A percentile compares a stretch with the other conserved stretches of the same genome.
phyloP scores from a whole-genome alignment of 2,329 filamentous ascomycete genomes.

The Pseudopithomyces maydicus region DNA sequence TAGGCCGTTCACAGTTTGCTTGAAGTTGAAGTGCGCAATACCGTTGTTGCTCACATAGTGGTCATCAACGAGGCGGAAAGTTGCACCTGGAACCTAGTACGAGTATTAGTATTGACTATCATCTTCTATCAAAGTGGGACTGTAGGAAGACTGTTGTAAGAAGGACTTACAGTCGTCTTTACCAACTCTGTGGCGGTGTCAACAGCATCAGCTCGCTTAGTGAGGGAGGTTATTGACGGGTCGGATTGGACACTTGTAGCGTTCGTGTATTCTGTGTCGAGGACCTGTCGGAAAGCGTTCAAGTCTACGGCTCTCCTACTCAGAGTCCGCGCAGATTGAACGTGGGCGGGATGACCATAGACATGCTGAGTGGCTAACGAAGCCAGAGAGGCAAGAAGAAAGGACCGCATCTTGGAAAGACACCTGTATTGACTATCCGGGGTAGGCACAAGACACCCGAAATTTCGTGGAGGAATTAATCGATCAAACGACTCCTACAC shows the following conservation, averaged over 20 bases:
- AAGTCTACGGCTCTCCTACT: constrained; percentile 33
- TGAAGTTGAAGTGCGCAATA: constrained; percentile 63
- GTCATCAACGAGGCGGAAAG: constrained; percentile 59
- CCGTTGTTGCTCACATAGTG: constrained; percentile 62
- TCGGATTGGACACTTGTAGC: constrained; percentile 23
- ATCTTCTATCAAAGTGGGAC: too few species aligned
- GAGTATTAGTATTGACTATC: background rate
- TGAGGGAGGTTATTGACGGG: constrained; percentile 21
- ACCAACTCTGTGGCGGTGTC: constrained; percentile 41
- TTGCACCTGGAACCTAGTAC: constrained; percentile 34
- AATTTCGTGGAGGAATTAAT: background rate
- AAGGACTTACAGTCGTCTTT: constrained; percentile 25
- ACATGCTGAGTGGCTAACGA: constrained; percentile 29
- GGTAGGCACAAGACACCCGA: background rate
- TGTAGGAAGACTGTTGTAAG: too few species aligned
- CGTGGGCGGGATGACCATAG: constrained; percentile 27
- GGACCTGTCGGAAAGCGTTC: constrained; percentile 36
- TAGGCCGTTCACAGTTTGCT: constrained; percentile 62
- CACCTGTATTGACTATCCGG: background rate
- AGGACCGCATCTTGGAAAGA: constrained; percentile 31
- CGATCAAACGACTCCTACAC: background rate
- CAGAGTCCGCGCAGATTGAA: constrained; percentile 14
- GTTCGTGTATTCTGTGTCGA: constrained; percentile 27
- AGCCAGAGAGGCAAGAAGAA: constrained; percentile 35
- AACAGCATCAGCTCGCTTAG: constrained; percentile 30